Percentiles rank a stretch among this genome's conserved stretches.
These are phyloP conservation scores for Debaryomyces hansenii DNA, from an alignment of 805 yeast genomes.

Conservation along the genomic window DNA sequence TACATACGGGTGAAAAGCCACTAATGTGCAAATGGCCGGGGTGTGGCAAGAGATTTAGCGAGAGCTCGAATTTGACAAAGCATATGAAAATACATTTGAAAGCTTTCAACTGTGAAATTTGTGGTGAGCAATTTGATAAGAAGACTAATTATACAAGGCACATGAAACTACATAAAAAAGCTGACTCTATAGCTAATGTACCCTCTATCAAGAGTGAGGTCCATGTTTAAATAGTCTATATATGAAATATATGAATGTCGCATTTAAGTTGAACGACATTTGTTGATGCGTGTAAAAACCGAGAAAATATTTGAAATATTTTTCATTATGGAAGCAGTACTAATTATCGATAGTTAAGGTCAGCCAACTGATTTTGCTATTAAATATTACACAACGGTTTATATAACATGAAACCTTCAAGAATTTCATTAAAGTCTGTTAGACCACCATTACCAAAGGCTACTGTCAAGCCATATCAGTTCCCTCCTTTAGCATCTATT, in stretches of 20 bases:
- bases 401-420: constrained; percentile 24
- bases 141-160: constrained; percentile 14
- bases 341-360: not conserved
- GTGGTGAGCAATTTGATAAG: constrained; percentile 52
- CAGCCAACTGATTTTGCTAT: too few relatives aligned
- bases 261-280: not conserved
- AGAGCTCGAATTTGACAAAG: constrained; percentile 83
- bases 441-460: constrained; percentile 17
- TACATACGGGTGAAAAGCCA: constrained; percentile 91
- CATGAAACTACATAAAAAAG: constrained; percentile 10
- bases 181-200: not conserved
- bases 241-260: not conserved
- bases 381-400: too few relatives aligned
- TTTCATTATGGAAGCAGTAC: not conserved
- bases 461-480: constrained; percentile 18
- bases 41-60: constrained; percentile 84
- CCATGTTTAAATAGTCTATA: not conserved
- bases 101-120: constrained; percentile 48
- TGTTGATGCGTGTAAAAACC: not conserved
- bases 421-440: constrained; percentile 20
- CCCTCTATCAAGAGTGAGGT: not conserved
- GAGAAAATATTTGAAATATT: not conserved
- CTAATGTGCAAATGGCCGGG: constrained; percentile 74
- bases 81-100: constrained; percentile 80
- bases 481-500: constrained; percentile 30